Conservation (phyloP, 164 flowering plant genomes). For the Aristolochia californica region DNA sequence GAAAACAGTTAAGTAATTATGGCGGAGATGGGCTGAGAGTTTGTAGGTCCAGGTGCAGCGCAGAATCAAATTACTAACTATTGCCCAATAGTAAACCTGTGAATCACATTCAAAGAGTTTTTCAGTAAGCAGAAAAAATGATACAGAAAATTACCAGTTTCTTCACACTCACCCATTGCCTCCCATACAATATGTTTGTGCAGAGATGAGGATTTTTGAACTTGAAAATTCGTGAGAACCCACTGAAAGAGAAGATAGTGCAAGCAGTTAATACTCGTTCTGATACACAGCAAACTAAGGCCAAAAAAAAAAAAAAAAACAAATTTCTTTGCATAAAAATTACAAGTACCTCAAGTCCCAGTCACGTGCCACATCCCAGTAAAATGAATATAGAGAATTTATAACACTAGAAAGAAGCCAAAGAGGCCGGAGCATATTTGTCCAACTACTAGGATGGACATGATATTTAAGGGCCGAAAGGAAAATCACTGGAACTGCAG, state of each 20-base stretch:
- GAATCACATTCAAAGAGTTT: neutral
- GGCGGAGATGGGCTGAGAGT: conserved; percentile 90
- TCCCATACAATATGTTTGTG: conserved; percentile 51
- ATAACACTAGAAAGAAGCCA: conserved; percentile 83
- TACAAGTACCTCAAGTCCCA: conserved; percentile 83
- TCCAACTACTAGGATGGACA: conserved; percentile 73
- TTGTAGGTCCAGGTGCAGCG: conserved; percentile 96
- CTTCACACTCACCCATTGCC: conserved; percentile 59
- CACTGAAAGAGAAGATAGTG: conserved; percentile 27
- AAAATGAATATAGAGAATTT: conserved; percentile 78
- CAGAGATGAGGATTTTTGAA: conserved; percentile 51
- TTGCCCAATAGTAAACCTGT: conserved; percentile 80
- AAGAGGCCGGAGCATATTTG: conserved; percentile 51
- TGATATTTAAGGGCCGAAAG: conserved; percentile 94
- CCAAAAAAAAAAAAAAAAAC: neutral
- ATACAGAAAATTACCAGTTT: neutral
- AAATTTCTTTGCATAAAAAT: neutral
- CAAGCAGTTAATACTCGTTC: neutral
- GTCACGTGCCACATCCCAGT: conserved; percentile 91
- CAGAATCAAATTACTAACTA: conserved; percentile 76
- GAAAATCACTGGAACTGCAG: conserved; percentile 84
- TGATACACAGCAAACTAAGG: neutral
- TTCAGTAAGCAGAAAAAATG: neutral
- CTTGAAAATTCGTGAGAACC: conserved; percentile 77
- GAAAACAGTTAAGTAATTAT: conserved; percentile 73